phyloP scores from a whole-genome alignment of 768 basidiomycete species.

The Boletales sp. region DNA sequence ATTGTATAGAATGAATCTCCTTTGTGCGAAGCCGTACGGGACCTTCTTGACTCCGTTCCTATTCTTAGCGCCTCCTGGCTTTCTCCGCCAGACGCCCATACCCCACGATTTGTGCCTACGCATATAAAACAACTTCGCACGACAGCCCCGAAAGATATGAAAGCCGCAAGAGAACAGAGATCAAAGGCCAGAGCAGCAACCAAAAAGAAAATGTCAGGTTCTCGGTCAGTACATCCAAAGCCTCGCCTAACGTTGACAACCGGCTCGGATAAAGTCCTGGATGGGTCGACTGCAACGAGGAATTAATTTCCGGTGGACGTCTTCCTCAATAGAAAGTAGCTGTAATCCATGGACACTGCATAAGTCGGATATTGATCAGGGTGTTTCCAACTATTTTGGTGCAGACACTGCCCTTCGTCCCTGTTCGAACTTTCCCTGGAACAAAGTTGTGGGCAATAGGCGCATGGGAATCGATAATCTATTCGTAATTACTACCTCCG shows the following conservation, averaged over 20 bases:
- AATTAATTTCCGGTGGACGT: not conserved
- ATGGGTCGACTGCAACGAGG: not conserved
- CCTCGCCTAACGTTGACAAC: slow-evolving; percentile 20
- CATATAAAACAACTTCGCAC: slow-evolving; percentile 82
- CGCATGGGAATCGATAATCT: not conserved
- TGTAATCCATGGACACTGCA: no score
- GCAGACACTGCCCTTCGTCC: no score
- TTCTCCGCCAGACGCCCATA: slow-evolving; percentile 20
- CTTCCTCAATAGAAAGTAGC: not conserved
- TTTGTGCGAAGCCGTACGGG: slow-evolving; percentile 30
- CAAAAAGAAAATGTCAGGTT: slow-evolving; percentile 28
- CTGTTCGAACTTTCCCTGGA: no score
- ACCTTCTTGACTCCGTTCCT: slow-evolving; percentile 49
- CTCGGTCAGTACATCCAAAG: slow-evolving; percentile 13
- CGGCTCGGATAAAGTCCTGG: slow-evolving; percentile 1
- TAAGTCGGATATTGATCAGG: no score
- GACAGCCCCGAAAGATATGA: slow-evolving; percentile 77
- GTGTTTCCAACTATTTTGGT: no score
- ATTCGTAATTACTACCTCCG: not conserved
- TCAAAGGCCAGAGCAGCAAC: slow-evolving; percentile 46
- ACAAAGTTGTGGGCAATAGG: no score
- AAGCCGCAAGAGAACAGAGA: slow-evolving; percentile 58
- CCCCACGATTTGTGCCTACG: slow-evolving; percentile 53
- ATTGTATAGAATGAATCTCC: slow-evolving; percentile 40
- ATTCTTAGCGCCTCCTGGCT: slow-evolving; percentile 67